phyloP scores from a whole-genome alignment of 129 eudicot species.

The Centaurea solstitialis region DNA sequence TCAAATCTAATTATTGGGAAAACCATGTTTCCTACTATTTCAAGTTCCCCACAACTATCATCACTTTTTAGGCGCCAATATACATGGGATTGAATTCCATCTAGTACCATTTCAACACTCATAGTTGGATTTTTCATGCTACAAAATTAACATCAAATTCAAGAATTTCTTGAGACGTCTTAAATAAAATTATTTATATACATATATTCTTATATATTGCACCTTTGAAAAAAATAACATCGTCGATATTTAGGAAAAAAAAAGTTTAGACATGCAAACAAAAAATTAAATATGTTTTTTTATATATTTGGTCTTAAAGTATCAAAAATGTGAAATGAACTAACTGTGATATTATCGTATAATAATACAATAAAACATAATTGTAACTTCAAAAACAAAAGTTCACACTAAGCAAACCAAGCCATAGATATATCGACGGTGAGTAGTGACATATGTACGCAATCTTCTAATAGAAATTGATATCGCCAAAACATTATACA shows the following conservation, averaged over 20 bases:
- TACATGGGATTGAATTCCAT: not conserved
- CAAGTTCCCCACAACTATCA: conserved; percentile 33
- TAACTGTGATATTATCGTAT: not conserved
- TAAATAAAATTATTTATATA: not conserved
- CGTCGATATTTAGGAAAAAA: not conserved
- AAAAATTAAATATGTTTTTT: not conserved
- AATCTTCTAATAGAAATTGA: no score
- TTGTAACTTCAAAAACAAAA: no score
- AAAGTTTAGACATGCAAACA: not conserved
- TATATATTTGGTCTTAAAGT: not conserved
- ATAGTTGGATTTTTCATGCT: not conserved
- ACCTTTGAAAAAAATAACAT: not conserved
- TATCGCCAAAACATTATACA: no score
- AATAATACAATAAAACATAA: not conserved
- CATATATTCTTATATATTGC: not conserved
- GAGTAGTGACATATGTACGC: no score
- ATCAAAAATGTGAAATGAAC: not conserved
- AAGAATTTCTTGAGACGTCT: not conserved
- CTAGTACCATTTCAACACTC: not conserved
- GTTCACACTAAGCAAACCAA: not conserved
- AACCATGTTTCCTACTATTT: conserved; percentile 41
- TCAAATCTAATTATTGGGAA: conserved; percentile 42
- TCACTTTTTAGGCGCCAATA: not conserved
- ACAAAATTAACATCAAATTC: not conserved
- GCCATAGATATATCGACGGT: not conserved